These are phyloP conservation scores for Globisporangium carolinianum DNA, from an alignment of 352 stramenopile species.

Conservation along the genomic window DNA sequence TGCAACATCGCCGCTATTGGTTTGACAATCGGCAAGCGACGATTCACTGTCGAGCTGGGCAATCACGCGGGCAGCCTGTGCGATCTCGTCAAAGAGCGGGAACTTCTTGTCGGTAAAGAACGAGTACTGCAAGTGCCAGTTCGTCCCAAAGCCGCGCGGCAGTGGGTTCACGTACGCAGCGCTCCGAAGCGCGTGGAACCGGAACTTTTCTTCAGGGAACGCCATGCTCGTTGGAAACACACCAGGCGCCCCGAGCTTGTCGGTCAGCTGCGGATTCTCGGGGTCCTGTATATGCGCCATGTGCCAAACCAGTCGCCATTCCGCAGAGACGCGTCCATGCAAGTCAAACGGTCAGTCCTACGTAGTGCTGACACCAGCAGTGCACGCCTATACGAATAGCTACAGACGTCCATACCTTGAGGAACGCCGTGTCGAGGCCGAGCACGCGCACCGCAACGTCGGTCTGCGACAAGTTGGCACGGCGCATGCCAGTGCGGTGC, in stretches of 20 bases:
- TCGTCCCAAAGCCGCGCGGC: constrained; percentile 65
- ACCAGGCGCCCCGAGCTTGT: constrained; percentile 63
- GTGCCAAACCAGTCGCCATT: no score
- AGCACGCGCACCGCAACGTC: constrained; percentile 55
- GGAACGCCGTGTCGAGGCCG: constrained; percentile 60
- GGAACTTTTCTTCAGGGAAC: constrained; percentile 80
- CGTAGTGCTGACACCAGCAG: no score
- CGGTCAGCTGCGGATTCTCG: constrained; percentile 53
- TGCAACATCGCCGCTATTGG: constrained; percentile 17
- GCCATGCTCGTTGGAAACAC: constrained; percentile 72
- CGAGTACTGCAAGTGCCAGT: constrained; percentile 83
- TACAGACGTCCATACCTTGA: constrained; percentile 43
- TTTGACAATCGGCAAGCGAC: constrained; percentile 1
- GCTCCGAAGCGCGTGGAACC: constrained; percentile 60
- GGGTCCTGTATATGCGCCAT: constrained; percentile 29
- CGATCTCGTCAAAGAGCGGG: constrained; percentile 64
- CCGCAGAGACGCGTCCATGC: no score
- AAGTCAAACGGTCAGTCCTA: no score
- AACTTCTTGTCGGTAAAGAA: constrained; percentile 77
- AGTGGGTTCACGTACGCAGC: constrained; percentile 71
- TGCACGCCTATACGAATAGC: background rate
- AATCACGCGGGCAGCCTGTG: constrained; percentile 43
- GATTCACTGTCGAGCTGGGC: background rate
- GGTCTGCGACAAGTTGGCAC: constrained; percentile 32
- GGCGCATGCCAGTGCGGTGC: constrained; percentile 49